Evolutionary conservation across 139 green algal genomes (phyloP).

Genomic region (Pleodorina starrii): DNA sequence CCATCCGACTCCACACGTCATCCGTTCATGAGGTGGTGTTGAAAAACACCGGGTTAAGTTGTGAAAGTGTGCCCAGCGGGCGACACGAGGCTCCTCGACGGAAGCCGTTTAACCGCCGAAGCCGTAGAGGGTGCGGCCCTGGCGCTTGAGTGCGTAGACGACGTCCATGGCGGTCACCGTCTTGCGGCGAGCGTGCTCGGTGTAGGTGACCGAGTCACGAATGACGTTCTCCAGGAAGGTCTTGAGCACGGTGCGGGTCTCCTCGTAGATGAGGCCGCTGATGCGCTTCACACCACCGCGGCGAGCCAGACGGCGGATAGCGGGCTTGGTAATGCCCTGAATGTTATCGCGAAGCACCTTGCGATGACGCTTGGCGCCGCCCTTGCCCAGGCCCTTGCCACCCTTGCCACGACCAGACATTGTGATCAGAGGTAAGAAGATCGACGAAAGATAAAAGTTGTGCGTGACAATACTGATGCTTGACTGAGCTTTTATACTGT

Average conservation of each 20-base stretch:
- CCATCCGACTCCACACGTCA: too few relatives aligned
- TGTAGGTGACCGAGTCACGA: constrained; percentile 97
- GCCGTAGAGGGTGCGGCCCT: constrained; percentile 53
- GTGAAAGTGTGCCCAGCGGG: not conserved
- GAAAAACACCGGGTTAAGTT: not conserved
- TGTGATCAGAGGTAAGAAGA: not conserved
- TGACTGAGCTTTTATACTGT: not conserved
- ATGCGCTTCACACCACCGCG: constrained; percentile 92
- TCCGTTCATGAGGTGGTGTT: not conserved
- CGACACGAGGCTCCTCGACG: not conserved
- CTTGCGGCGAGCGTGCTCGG: constrained; percentile 96
- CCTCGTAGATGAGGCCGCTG: constrained; percentile 93
- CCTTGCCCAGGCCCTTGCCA: constrained; percentile 95
- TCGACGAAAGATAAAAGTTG: not conserved
- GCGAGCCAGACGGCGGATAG: constrained; percentile 88
- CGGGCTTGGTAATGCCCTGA: constrained; percentile 93
- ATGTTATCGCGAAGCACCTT: constrained; percentile 97
- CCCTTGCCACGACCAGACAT: constrained; percentile 96
- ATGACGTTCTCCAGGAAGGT: constrained; percentile 95
- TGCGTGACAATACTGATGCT: not conserved
- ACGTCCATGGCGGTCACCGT: constrained; percentile 97
- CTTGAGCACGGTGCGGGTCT: constrained; percentile 92
- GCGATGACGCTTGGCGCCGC: constrained; percentile 92
- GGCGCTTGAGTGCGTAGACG: constrained; percentile 89
- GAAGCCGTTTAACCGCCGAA: constrained; percentile 43